Base-by-base conservation (phyloP, 805 yeast species). In the Kodamaea kaohsiungensis region DNA sequence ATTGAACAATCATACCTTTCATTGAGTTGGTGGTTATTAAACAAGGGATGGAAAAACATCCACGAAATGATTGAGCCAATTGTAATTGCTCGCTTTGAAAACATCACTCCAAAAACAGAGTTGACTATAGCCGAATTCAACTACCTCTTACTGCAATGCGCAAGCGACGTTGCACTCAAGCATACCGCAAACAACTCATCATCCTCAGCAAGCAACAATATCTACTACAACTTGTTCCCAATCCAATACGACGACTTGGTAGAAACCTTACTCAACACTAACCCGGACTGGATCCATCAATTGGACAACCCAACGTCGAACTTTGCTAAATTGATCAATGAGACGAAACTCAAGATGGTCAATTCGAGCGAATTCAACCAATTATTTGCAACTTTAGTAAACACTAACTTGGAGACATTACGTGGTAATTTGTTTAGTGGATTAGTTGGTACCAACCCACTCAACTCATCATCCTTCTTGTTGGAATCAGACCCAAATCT, bases 1-100 rank as follows among this genome's bases (percentile, higher is more conserved):
- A 78, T 86, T 39, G 95, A 88, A 62, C 93, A 95, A 62, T 87
- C 91, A 49, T 93, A 88, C 66, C 76, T 93, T 47, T 87, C 96
- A 0, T 81, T 91, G 57, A 87, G 92, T 56, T 93, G 98, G 97
- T 93, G 97, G 97, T 69, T 93, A 46, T 75, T 93, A 49, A 91
- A 93, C 68, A 83, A 85, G 59, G 98, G 98, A 0, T 91, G 95
- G 91, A 62, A 77, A 18, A 72, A 77, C 35, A 71, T 89, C 37
- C 77, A 82, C 18, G 71, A 76, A 27, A 69, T 78, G 17, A 82
- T 90, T 27, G 83, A 84, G 61, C 65, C 68, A 1, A 72, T 81
- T 3, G 92, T 93, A 2, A 76, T 74, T 30, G 76, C 75, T 33
- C 85, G 84, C 19, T 90, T 91, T 66, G 80, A 75, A 9, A 78